phyloP scores from a whole-genome alignment of 805 yeast genomes.

The Schwanniomyces occidentalis region DNA sequence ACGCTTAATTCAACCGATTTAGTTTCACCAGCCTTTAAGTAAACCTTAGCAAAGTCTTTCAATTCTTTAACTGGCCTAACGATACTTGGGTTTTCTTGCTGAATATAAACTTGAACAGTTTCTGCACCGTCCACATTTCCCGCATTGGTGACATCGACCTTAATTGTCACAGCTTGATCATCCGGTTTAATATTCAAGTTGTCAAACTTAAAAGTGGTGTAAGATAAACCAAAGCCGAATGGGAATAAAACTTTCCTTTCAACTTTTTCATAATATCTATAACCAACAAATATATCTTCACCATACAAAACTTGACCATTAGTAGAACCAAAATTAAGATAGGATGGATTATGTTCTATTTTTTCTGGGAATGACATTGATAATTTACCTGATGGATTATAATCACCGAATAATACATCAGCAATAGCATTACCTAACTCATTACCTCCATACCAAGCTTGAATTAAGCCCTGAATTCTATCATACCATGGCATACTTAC shows the following conservation, averaged over 20 bases:
- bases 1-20: conserved; percentile 37
- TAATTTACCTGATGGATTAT: conserved; percentile 60
- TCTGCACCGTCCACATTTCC: conserved; percentile 54
- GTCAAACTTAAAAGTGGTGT: conserved; percentile 48
- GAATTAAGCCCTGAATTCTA: conserved; percentile 44
- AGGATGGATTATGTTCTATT: conserved; percentile 57
- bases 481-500: conserved; percentile 55
- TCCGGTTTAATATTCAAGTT: conserved; percentile 32
- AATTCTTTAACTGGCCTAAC: conserved; percentile 61
- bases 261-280: conserved; percentile 57
- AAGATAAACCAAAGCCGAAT: conserved; percentile 65
- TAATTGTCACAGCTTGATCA: conserved; percentile 27
- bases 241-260: conserved; percentile 53
- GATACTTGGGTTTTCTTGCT: conserved; percentile 34
- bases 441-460: conserved; percentile 59
- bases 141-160: conserved; percentile 47
- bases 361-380: conserved; percentile 55
- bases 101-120: conserved; percentile 55
- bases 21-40: conserved; percentile 45
- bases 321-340: conserved; percentile 49
- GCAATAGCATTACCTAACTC: conserved; percentile 61
- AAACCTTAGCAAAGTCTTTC: conserved; percentile 56
- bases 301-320: conserved; percentile 59
- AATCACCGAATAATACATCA: conserved; percentile 60
- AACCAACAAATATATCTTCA: conserved; percentile 67